Evolutionary conservation across 2,329 filamentous ascomycete species (phyloP).

Genomic region (Berkeleyomyces rouxiae): DNA sequence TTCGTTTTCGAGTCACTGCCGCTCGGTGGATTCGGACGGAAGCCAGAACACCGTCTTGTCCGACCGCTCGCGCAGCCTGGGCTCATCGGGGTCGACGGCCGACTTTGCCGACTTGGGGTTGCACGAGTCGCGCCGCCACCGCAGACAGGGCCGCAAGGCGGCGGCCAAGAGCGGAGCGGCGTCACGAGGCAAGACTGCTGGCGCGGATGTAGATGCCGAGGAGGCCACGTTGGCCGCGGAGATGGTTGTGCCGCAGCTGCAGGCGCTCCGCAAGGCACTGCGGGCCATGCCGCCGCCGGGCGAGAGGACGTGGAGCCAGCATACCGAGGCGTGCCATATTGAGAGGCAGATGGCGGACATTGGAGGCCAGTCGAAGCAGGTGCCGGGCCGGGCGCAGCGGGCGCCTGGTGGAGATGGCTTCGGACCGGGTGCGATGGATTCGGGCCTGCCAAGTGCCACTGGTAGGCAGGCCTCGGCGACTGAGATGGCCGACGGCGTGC

Average conservation of each 20-base stretch:
- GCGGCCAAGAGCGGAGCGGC: not conserved
- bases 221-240: not conserved
- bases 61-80: not conserved
- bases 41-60: not conserved
- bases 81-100: not conserved
- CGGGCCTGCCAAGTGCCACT: no score
- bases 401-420: no score
- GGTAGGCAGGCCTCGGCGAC: not conserved
- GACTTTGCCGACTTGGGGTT: not conserved
- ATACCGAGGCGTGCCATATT: not conserved
- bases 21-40: not conserved
- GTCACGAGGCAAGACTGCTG: not conserved
- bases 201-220: not conserved
- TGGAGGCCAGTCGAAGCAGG: not conserved
- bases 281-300: not conserved
- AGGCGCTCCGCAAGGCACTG: not conserved
- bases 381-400: not conserved
- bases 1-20: not conserved
- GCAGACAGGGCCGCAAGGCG: not conserved
- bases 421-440: no score
- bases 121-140: not conserved
- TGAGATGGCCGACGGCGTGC: not conserved
- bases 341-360: not conserved
- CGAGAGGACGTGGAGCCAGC: not conserved
- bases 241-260: not conserved